Percentiles rank a stretch among this genome's conserved stretches.
These are phyloP conservation scores for Coniophora puteana DNA, from an alignment of 1,284 basidiomycete genomes.

Conservation along the genomic window DNA sequence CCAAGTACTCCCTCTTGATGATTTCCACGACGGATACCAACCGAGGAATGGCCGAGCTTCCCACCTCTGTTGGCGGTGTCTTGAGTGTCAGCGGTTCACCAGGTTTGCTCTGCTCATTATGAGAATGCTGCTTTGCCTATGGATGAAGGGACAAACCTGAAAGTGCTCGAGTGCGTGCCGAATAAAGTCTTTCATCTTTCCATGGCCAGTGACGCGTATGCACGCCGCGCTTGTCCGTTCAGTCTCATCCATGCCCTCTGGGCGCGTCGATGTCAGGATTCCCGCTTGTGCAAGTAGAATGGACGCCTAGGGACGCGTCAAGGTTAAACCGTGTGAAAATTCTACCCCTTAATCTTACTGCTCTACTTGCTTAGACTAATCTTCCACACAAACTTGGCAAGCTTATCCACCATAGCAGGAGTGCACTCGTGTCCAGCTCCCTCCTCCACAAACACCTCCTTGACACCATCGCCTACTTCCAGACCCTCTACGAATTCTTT, in stretches of 20 bases:
- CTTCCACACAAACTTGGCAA: conserved; percentile 41
- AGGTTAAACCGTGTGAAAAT: neutral
- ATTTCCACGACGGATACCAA: conserved; percentile 80
- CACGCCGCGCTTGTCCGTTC: conserved; percentile 8
- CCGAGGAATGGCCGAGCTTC: conserved; percentile 54
- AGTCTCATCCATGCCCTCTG: no score
- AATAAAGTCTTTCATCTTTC: conserved; percentile 64
- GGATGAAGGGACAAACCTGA: conserved; percentile 40
- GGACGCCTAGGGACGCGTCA: neutral
- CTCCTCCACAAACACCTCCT: conserved; percentile 43
- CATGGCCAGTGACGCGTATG: conserved; percentile 61
- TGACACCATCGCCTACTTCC: conserved; percentile 48
- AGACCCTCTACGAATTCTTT: conserved; percentile 50
- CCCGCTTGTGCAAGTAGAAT: no score
- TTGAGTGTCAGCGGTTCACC: conserved; percentile 59
- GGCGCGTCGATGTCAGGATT: no score
- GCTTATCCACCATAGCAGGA: conserved; percentile 44
- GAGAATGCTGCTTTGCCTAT: neutral
- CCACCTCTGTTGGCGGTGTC: conserved; percentile 48
- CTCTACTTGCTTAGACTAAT: no score
- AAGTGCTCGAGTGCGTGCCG: conserved; percentile 59
- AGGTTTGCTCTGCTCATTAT: conserved; percentile 49
- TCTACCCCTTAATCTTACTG: neutral
- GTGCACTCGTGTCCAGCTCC: conserved; percentile 54
- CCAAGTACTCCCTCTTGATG: conserved; percentile 77